Percentiles rank a stretch among this genome's conserved stretches.
These are phyloP conservation scores for Candida saitoana DNA, from an alignment of 805 yeast species.

Conservation along the genomic window DNA sequence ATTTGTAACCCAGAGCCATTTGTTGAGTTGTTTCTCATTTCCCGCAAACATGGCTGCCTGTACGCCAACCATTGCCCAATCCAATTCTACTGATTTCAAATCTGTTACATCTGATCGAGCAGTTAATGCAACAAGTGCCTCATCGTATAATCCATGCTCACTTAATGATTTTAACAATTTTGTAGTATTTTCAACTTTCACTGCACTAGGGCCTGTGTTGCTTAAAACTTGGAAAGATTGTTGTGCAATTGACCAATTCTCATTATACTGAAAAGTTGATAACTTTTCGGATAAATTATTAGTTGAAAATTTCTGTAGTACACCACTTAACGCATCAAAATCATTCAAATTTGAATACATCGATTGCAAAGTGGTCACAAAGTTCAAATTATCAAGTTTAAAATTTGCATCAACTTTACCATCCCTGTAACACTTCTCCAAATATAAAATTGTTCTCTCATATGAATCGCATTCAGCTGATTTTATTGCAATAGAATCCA, in stretches of 20 bases:
- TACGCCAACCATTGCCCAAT: slow-evolving; percentile 65
- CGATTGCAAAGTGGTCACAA: slow-evolving; percentile 55
- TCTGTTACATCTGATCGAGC: slow-evolving; percentile 22
- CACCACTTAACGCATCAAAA: slow-evolving; percentile 84
- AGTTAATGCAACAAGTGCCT: slow-evolving; percentile 51
- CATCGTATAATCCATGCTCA: slow-evolving; percentile 72
- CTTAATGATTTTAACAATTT: slow-evolving; percentile 66
- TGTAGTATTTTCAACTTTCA: slow-evolving; percentile 38
- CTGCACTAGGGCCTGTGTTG: slow-evolving; percentile 23
- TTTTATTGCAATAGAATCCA: slow-evolving; percentile 66
- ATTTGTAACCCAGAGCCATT: slow-evolving; percentile 60
- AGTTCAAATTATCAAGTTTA: slow-evolving; percentile 32
- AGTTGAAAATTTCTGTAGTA: slow-evolving; percentile 66
- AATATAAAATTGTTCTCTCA: slow-evolving; percentile 80
- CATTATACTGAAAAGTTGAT: slow-evolving; percentile 75
- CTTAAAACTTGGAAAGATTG: slow-evolving; percentile 75
- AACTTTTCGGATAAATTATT: slow-evolving; percentile 71
- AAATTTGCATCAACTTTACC: slow-evolving; percentile 20
- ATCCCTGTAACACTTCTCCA: slow-evolving; percentile 68
- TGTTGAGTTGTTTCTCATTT: slow-evolving; percentile 41
- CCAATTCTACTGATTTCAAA: slow-evolving; percentile 36
- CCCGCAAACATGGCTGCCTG: slow-evolving; percentile 73
- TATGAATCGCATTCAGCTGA: slow-evolving; percentile 81
- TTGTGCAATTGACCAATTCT: slow-evolving; percentile 82
- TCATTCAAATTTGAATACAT: slow-evolving; percentile 89